Conservation (phyloP, 306 rosid species). For the Rosa persica region DNA sequence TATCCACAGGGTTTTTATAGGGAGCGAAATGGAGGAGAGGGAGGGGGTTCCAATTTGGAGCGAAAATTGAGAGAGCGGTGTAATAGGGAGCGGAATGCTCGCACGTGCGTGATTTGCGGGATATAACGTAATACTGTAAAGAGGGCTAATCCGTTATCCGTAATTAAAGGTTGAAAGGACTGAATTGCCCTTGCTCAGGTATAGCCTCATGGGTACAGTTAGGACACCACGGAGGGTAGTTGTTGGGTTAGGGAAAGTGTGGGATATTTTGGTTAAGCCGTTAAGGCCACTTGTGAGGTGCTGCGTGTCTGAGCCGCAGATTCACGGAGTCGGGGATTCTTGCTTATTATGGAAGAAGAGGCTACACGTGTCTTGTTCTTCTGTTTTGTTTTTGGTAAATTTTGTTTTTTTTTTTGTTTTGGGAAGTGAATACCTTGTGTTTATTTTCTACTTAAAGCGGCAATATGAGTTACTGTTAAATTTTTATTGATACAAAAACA, state of each 20-base stretch:
- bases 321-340: not conserved
- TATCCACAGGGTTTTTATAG: slow-evolving; percentile 4
- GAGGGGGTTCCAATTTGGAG: slow-evolving; percentile 13
- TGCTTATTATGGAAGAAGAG: slow-evolving; percentile 23
- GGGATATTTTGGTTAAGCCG: not conserved
- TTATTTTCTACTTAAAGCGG: no score
- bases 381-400: not conserved
- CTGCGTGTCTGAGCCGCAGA: slow-evolving; percentile 6
- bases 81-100: not conserved
- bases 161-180: not conserved
- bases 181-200: not conserved
- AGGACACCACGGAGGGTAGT: not conserved
- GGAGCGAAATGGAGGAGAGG: not conserved
- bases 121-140: not conserved
- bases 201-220: not conserved
- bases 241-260: slow-evolving; percentile 1
- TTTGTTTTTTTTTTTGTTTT: no score
- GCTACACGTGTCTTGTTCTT: slow-evolving; percentile 35
- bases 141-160: not conserved
- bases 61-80: not conserved
- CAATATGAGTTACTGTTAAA: no score
- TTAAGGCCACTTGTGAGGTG: not conserved
- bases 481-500: no score
- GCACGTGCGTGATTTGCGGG: slow-evolving; percentile 18
- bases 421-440: no score